Evolutionary conservation across 1,284 basidiomycete genomes (phyloP).

Genomic region (Wallemia mellicola): DNA sequence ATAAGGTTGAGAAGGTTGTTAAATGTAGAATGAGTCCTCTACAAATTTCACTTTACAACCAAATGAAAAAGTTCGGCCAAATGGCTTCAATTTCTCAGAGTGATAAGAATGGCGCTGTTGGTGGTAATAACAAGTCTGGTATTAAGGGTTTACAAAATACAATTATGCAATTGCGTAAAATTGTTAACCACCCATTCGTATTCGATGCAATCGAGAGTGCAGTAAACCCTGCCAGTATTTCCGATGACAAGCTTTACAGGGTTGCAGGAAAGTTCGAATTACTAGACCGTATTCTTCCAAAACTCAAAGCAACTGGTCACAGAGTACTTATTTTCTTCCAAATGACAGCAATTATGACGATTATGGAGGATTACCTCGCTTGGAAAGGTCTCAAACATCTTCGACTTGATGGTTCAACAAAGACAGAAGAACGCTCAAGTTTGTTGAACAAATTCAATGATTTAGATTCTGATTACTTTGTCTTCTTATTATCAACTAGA

Average conservation of each 20-base stretch:
- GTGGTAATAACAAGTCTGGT: conserved; percentile 31
- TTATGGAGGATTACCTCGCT: conserved; percentile 92
- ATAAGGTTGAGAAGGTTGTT: conserved; percentile 98
- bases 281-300: conserved; percentile 59
- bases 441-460: conserved; percentile 80
- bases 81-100: conserved; percentile 4
- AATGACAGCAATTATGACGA: conserved; percentile 95
- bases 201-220: conserved; percentile 86
- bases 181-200: conserved; percentile 23
- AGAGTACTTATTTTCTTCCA: conserved; percentile 95
- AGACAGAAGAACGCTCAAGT: conserved; percentile 82
- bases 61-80: conserved; percentile 79
- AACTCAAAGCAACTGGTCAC: conserved; percentile 78
- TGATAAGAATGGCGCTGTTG: conserved; percentile 39
- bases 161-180: conserved; percentile 1
- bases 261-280: conserved; percentile 41
- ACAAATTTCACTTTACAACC: conserved; percentile 83
- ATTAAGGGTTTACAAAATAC: conserved; percentile 29
- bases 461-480: conserved; percentile 70
- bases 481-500: conserved; percentile 83
- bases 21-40: conserved; percentile 89
- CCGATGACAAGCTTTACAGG: conserved; percentile 50
- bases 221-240: conserved; percentile 48
- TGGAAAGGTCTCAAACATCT: conserved; percentile 71
- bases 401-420: conserved; percentile 87